phyloP scores from a whole-genome alignment of 1,139 yeast species.

The Debaryomyces robertsiae region DNA sequence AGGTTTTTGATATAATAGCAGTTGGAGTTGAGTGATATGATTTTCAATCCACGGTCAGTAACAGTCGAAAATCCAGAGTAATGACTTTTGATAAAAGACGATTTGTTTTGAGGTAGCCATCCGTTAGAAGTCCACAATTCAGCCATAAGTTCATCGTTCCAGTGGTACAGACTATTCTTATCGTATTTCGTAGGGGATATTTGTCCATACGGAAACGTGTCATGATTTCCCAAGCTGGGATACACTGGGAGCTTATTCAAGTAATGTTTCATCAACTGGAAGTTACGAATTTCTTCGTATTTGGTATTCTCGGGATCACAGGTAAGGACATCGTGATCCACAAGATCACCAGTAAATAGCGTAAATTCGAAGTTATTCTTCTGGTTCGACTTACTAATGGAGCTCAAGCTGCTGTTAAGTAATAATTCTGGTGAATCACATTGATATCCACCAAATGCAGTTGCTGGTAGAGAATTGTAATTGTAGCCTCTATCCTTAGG shows the following conservation, averaged over 20 bases:
- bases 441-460: constrained; percentile 58
- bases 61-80: constrained; percentile 65
- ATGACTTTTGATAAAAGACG: constrained; percentile 36
- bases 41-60: constrained; percentile 58
- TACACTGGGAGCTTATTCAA: constrained; percentile 60
- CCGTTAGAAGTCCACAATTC: constrained; percentile 54
- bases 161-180: constrained; percentile 51
- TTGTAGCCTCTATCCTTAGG: constrained; percentile 42
- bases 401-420: constrained; percentile 55
- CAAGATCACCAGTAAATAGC: constrained; percentile 70
- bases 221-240: constrained; percentile 72
- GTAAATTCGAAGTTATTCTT: constrained; percentile 55
- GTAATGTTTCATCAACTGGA: constrained; percentile 56
- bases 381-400: constrained; percentile 39
- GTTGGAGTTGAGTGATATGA: constrained; percentile 67
- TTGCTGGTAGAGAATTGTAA: constrained; percentile 53
- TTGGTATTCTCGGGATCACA: constrained; percentile 52
- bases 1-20: constrained; percentile 66
- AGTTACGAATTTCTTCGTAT: constrained; percentile 53
- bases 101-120: constrained; percentile 35
- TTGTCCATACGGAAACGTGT: constrained; percentile 73
- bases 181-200: constrained; percentile 50
- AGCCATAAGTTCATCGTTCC: constrained; percentile 64
- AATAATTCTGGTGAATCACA: constrained; percentile 69
- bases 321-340: constrained; percentile 57